Base-by-base conservation (phyloP, 2,329 filamentous ascomycete genomes). In the Curvularia verruculosa region DNA sequence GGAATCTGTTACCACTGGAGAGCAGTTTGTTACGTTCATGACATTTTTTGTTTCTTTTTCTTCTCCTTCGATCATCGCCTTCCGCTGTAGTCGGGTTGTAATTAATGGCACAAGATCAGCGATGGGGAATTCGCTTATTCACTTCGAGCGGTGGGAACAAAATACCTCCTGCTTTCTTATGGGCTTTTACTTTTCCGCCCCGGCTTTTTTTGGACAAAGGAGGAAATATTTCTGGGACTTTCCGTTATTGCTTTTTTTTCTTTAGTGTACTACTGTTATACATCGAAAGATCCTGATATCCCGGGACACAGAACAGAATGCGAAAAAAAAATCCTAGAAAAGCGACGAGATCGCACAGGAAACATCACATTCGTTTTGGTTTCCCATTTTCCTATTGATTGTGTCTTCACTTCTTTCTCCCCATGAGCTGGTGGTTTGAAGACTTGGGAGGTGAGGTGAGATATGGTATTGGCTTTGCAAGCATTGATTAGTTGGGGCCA, bases 81-180 rank as follows among this genome's bases (percentile, higher is more conserved):
- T 72, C 55, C 59, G 60, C 66, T 58, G 45, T 66, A 67, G 56
- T 63, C 64, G 69, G 61, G 58, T 68, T 74, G 71, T 76, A 76
- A 75, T 75, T 75, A 75, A 74, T 75, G 72, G 72, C 68, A 73
- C 70, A 67, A 66, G 67, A 68, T 68, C 60, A 60, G 68, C 52
- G 71, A 72, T 58, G 56, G 68, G 64, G 23, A 26, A 64, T 66
- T 64, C 45, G 54, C 41, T 55, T 68, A 54, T 66, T 61, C 58
- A 61, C 61, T 61, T 52, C 59, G 49, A 55, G 49, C 51, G 63
- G 64, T 55, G 68, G 64, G 61, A 68, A 66, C 68, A 60, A 52
- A 57, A 62, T 57, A 61, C 60, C 52, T 59, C 63, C 62, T 54
- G 52, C 63, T 65, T 59, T 66, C 54, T 55, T 59, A 19, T 31